Conservation (phyloP, 495 filamentous ascomycete genomes). For the Pseudomonodictys pantanalensis region DNA sequence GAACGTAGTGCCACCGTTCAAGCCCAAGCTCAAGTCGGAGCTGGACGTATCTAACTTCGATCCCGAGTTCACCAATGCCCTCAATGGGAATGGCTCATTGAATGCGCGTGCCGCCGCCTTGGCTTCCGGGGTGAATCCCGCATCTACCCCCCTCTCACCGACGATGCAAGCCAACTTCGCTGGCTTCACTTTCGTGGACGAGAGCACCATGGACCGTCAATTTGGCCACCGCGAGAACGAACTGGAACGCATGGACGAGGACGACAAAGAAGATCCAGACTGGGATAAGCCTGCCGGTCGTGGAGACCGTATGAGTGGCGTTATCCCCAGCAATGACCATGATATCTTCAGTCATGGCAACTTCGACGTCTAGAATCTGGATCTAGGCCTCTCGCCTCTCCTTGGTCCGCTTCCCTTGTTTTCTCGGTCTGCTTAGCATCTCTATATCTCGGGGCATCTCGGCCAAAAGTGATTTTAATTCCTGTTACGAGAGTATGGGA, state of each 20-base stretch:
- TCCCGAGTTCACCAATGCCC: conserved; percentile 94
- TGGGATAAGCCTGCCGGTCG: conserved; percentile 28
- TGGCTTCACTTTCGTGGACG: conserved; percentile 97
- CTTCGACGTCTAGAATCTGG: conserved; percentile 38
- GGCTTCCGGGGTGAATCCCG: conserved; percentile 72
- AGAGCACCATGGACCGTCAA: conserved; percentile 91
- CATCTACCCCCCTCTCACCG: conserved; percentile 85
- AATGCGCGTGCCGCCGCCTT: conserved; percentile 81
- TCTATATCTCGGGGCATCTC: conserved; percentile 18
- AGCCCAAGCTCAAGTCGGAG: conserved; percentile 91
- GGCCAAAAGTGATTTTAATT: conserved; percentile 28
- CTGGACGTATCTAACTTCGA: conserved; percentile 98
- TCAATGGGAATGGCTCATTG: conserved; percentile 69
- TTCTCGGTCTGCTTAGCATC: conserved; percentile 3
- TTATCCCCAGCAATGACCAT: conserved; percentile 38
- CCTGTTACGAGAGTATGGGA: conserved; percentile 10
- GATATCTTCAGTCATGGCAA: conserved; percentile 42
- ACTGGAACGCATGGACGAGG: conserved; percentile 70
- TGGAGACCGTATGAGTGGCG: conserved; percentile 42
- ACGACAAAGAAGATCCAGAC: conserved; percentile 36
- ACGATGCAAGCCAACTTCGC: conserved; percentile 97
- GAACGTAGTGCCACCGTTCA: conserved; percentile 94
- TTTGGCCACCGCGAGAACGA: conserved; percentile 59
- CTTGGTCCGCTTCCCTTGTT: not conserved
- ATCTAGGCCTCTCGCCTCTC: conserved; percentile 3